Evolutionary conservation across 768 basidiomycete species (phyloP), one percentile per base, ranked within the genome.

Genomic region (Tylopilus cervinicoccineus): DNA sequence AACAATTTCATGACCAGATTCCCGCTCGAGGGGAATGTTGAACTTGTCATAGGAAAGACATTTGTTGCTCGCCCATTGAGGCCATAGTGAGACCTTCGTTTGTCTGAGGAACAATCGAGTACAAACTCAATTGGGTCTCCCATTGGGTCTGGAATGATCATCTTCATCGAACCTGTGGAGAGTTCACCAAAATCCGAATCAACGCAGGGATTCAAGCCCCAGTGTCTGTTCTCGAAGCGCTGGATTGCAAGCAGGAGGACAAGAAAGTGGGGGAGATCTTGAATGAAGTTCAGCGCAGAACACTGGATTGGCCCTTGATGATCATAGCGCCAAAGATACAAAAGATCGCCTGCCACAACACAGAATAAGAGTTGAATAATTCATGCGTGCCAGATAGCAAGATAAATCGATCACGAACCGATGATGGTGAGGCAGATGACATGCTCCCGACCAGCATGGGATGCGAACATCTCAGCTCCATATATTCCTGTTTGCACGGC

Each of bases 271-370:
- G 43, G 43, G 5, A 43, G 43, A 17, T 43, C 43, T 28, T 43
- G 32, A 9, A 43, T 24, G n/a, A 43, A 43, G 32, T 43, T 43
- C 14, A 43, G 9, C 11, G 10, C 23, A 3, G 31, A 24, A 17
- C 16, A 41, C 7, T 13, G n/a, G 22, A 54, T 51, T 7, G 27
- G 6, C 5, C 23, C 0, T 14, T 51, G 41, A 26, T 38, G 41
- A 40, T 54, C 45, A 4, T 47, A 54, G n/a, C 22, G 42, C 53
- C 43, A 51, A 17, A 54, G 8, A 6, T 4, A 11, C 6, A 43
- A 1, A 7, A 32, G 9, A 42, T 16, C 11, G 19, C 41, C 41
- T 42, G 27, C 13, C 2, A 4, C 41, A 16, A 22, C 28, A n/a
- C 31, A 16, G 7, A 11, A 9, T 28, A 28, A 28, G 8, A 16